Evolutionary conservation across 176 grass and related monocot genomes (phyloP).

Genomic region (Cymbopogon citratus): DNA sequence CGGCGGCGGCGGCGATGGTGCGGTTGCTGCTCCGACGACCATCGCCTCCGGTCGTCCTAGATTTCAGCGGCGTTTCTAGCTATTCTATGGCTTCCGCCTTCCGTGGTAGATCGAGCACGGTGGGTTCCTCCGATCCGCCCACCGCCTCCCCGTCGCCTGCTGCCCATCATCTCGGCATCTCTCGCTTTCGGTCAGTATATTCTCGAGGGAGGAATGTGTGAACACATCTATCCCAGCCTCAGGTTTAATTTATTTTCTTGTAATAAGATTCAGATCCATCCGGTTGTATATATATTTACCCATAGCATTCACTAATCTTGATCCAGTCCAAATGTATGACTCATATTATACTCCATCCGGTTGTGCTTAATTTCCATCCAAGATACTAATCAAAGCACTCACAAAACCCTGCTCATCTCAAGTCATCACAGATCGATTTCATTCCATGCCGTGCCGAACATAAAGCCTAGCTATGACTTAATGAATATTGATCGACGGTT

Average conservation of each 20-base stretch:
- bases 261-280: no score
- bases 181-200: no score
- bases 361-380: not conserved
- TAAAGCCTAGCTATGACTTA: not conserved
- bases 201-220: not conserved
- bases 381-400: not conserved
- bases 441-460: conserved; percentile 7
- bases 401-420: not conserved
- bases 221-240: not conserved
- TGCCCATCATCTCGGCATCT: no score
- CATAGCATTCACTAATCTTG: not conserved
- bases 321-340: not conserved
- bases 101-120: no score
- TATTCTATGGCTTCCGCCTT: no score
- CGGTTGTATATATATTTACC: not conserved
- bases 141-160: no score
- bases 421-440: not conserved
- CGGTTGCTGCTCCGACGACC: not conserved
- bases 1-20: not conserved
- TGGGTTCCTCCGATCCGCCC: no score
- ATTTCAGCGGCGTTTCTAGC: no score
- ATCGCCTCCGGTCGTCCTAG: no score
- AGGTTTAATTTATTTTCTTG: no score
- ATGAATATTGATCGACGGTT: conserved; percentile 30
- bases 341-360: no score